Evolutionary conservation across 2,329 filamentous ascomycete genomes (phyloP).

Genomic region (Clonostachys chloroleuca): DNA sequence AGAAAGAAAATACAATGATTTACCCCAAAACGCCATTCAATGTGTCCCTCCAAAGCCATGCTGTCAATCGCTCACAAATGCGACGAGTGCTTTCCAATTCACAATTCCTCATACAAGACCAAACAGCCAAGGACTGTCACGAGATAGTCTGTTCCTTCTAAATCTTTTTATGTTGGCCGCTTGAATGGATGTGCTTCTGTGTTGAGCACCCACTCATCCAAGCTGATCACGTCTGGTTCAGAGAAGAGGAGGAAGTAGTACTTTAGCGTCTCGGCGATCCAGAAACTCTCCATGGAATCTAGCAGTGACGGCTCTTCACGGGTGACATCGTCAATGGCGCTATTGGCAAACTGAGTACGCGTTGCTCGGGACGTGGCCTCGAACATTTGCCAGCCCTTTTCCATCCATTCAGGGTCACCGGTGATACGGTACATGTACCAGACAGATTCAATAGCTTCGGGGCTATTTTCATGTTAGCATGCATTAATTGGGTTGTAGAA

Average conservation of each 20-base stretch:
- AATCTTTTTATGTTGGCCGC: constrained; percentile 22
- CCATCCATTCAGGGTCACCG: constrained; percentile 68
- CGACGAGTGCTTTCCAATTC: too few relatives aligned
- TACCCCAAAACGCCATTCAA: too few relatives aligned
- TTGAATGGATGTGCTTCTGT: constrained; percentile 58
- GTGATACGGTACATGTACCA: constrained; percentile 92
- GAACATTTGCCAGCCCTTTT: constrained; percentile 87
- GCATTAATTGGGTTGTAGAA: constrained; percentile 18
- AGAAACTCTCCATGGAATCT: constrained; percentile 83
- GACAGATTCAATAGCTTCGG: constrained; percentile 83
- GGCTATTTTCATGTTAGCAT: constrained; percentile 36
- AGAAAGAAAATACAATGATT: too few relatives aligned
- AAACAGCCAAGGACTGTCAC: too few relatives aligned
- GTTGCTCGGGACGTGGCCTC: constrained; percentile 64
- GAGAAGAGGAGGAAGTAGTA: constrained; percentile 85
- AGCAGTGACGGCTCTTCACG: constrained; percentile 29
- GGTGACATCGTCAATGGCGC: constrained; percentile 63
- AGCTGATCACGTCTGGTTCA: constrained; percentile 57
- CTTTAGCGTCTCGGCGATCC: constrained; percentile 87
- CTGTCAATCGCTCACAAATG: too few relatives aligned
- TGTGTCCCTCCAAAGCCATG: too few relatives aligned
- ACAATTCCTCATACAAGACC: too few relatives aligned
- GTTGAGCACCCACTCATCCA: constrained; percentile 66
- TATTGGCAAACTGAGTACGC: constrained; percentile 61
- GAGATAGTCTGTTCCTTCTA: too few relatives aligned